Base-by-base conservation (phyloP, 768 basidiomycete genomes). In the Nidularia sp. region DNA sequence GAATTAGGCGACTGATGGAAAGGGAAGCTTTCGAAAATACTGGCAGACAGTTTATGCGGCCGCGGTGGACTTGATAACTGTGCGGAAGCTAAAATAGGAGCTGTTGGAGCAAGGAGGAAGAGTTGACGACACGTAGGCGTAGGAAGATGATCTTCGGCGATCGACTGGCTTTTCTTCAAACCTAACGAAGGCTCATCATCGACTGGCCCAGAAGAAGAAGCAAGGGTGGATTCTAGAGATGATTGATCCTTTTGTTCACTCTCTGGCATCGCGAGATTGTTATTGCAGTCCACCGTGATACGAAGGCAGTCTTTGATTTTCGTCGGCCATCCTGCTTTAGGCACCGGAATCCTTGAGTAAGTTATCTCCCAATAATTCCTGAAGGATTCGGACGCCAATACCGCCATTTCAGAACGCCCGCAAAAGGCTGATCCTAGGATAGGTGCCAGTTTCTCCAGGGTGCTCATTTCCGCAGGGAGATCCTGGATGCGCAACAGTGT, bases 361-460 rank as follows among this genome's bases (percentile, higher is more conserved):
- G 73, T 71, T 1, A 69, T 57, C 12, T 72, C 62, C 89, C 89
- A 90, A 61, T 85, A 86, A 32, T 80, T 79, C 5, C 62, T 62
- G 60, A 91, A 89, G 2, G 82, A 73, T 5, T 81, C 77, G 9
- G 65, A 63, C 3, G 77, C 70, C 2, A 70, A 61, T 0, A 57
- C 58, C 2, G 78, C 75, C 50, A 79, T 83, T 47, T 78, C 75
- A 5, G 61, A 50, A 4, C 81, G 75, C 12, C 81, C 77, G 32
- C 59, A 56, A 57, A 92, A 86, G 25, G 79, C 78, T 2, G 86
- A 79, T 54, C 75, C 78, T 6, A 91, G 59, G 2, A 88, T 58
- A 5, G 75, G 63, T 0, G 72, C 68, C n/a, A 87, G 65, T 1
- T 62, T 55, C n/a, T 74, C 69, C 31, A 90, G 66, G n/a, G 70